Base-by-base conservation (phyloP, 2,329 filamentous ascomycete genomes). In the Beauveria caledonica region DNA sequence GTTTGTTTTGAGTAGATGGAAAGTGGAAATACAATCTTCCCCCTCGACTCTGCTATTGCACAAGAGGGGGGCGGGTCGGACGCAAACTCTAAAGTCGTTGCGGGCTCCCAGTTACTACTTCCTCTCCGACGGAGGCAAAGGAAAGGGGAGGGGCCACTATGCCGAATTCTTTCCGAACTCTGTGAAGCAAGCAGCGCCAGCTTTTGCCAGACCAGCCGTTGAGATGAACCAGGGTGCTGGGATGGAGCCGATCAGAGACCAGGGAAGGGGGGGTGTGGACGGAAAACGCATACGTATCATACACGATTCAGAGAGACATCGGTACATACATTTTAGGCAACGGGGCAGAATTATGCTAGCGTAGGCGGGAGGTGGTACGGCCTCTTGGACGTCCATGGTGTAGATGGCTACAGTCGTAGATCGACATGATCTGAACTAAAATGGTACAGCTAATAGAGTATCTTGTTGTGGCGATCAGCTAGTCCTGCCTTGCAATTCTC, bases 211-310 rank as follows among this genome's bases (percentile, higher is more conserved):
- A 8, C 9, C 36, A 27, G 49, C 57, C 57, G 57, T 59, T 59
- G 48, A 52, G 39, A 39, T 46, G 57, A 46, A 19, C 57, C 48
- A 59, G 40, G 39, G 23, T 39, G 39, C 40, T 59, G 49, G 57
- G 44, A 49, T 39, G 27, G 29, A n/a, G 42, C 19, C 19, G 42
- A 46, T 56, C 53, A 49, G 39, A 25, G 10, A 45, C 52, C 2
- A n/a, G 4, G 23, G 23, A 4, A 4, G 29, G 9, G 29, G 29
- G 21, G 25, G 25, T 29, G 19, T 49, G 19, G 54, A 21, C 19
- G 15, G 23, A 23, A 39, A 13, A 27, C 21, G 19, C 25, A n/a
- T 33, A n/a, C n/a, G n/a, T n/a, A n/a, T 21, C 42, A 48, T 39
- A 19, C 53, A 39, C 44, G 54, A 57, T 57, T 57, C 54, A 57